Evolutionary conservation across 2,329 filamentous ascomycete genomes (phyloP), one percentile per base, ranked within the genome.

Genomic region (Talaromyces pinophilus): DNA sequence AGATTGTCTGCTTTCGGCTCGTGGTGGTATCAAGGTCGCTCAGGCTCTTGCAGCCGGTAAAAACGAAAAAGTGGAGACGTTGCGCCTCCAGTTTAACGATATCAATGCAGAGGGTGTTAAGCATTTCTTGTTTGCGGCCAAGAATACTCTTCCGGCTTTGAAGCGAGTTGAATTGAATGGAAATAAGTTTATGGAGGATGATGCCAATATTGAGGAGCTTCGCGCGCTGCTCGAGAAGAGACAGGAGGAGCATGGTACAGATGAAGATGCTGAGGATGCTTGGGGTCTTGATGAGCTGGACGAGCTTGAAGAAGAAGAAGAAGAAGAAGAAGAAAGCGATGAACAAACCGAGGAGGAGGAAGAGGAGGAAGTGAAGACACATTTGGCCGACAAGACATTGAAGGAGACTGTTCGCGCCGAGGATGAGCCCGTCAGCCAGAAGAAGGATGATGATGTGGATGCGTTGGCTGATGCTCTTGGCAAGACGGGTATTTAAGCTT

Each of bases 61-160:
- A 70, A 97, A 97, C 78, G 82, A 83, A 74, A 90, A 91, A 76
- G 83, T 99, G 25, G 88, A 96, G 82, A 88, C 88, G 10, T 82
- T 99, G 71, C 87, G 92, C 70, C 81, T 98, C 73, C 92, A 97
- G 77, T 98, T 91, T 84, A 98, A 98, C 81, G 95, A 99, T 71
- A 95, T 99, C 75, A 93, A 91, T 48, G 83, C 89, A 0, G 85
- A 88, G 66, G 91, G 90, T 19, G 79, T 98, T 60, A 88, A 91
- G 75, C 86, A 84, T 2, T 84, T 99, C 63, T 86, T 89, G 2
- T 81, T 86, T 22, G 92, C 91, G 2, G 88, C 88, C 4, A 87
- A 87, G 72, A 82, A 85, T 8, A 84, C 85, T 2, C 85, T 99
- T 8, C 93, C 92, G 1, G 86, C 86, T 13, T 82, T 99, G 70